Conservation (phyloP, 495 filamentous ascomycete species). For the Halenospora varia region DNA sequence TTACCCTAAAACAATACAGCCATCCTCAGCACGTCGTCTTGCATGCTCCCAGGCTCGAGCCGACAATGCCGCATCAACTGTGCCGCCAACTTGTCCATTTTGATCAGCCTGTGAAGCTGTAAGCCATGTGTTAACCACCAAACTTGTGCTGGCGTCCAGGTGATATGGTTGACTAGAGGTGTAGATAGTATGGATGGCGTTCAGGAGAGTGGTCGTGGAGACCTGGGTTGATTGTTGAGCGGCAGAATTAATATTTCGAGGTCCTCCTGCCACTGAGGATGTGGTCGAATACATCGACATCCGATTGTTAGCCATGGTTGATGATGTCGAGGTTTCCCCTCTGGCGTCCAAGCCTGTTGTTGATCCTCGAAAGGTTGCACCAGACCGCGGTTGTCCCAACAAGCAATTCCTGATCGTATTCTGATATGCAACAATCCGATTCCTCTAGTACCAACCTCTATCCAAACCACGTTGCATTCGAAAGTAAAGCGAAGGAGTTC, state of each 20-base stretch:
- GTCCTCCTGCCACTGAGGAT: conserved; percentile 55
- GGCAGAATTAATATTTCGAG: conserved; percentile 45
- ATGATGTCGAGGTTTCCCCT: neutral
- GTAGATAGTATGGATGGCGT: conserved; percentile 86
- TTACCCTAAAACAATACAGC: conserved; percentile 85
- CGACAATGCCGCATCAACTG: conserved; percentile 74
- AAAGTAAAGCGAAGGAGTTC: neutral
- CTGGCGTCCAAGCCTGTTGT: conserved; percentile 12
- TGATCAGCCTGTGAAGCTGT: conserved; percentile 64
- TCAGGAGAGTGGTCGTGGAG: conserved; percentile 87
- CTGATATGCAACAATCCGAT: no score
- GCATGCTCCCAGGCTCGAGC: conserved; percentile 95
- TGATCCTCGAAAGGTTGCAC: conserved; percentile 7
- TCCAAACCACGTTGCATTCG: neutral
- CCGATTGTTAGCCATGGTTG: conserved; percentile 64
- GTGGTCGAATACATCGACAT: conserved; percentile 83
- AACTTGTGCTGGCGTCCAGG: conserved; percentile 84
- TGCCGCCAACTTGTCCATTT: conserved; percentile 67
- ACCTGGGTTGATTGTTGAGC: conserved; percentile 72
- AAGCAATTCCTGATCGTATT: no score
- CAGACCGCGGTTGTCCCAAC: no score
- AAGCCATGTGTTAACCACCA: conserved; percentile 94
- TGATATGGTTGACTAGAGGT: conserved; percentile 73
- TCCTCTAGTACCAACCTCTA: no score
- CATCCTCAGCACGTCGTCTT: conserved; percentile 89